phyloP scores from a whole-genome alignment of 148 eudicot species.

The Beta vulgaris region DNA sequence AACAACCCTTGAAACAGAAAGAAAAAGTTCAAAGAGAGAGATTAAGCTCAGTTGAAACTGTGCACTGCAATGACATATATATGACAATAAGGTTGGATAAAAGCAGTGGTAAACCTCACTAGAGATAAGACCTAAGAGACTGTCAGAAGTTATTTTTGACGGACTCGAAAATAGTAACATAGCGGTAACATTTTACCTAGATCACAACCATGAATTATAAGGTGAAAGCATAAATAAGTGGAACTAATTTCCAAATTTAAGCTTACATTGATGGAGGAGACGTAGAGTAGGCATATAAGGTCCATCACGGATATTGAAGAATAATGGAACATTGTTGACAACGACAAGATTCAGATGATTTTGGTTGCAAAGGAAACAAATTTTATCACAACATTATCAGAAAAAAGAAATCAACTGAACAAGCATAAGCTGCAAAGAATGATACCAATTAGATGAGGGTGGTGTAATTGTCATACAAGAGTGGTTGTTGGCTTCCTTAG shows the following conservation, averaged over 20 bases:
- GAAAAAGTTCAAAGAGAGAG: no score
- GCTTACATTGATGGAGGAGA: conserved; percentile 92
- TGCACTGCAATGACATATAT: neutral
- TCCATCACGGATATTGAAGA: conserved; percentile 93
- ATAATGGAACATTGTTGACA: conserved; percentile 85
- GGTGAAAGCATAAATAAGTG: neutral
- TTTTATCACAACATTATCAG: conserved; percentile 13
- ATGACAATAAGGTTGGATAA: neutral
- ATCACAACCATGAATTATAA: neutral
- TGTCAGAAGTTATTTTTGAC: no score
- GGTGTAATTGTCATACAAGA: no score
- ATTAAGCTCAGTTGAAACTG: neutral
- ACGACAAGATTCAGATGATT: conserved; percentile 93
- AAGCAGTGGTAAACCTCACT: neutral
- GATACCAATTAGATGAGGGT: no score
- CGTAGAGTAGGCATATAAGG: conserved; percentile 98
- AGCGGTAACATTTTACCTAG: neutral
- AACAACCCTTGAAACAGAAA: neutral
- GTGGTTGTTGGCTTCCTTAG: no score
- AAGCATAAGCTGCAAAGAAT: neutral
- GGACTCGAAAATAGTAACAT: no score
- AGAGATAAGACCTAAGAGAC: neutral
- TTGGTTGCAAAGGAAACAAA: conserved; percentile 47
- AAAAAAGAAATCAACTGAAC: neutral
- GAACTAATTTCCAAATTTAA: neutral